Evolutionary conservation across 306 rosid genomes (phyloP).

Genomic region (Gillenia trifoliata): DNA sequence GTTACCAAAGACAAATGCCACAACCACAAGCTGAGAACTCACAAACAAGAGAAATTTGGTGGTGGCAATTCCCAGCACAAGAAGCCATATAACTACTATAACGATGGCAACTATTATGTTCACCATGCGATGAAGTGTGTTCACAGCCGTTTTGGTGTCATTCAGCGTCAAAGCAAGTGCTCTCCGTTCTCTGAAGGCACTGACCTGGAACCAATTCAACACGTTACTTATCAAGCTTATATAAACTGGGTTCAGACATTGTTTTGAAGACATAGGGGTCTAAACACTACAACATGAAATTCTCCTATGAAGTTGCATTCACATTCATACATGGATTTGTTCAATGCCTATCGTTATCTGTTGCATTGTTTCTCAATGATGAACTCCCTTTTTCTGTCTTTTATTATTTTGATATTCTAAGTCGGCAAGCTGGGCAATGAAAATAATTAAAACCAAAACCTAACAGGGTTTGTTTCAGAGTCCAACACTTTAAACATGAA

Average conservation of each 20-base stretch:
- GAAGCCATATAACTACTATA: conserved; percentile 60
- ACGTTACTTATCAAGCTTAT: background rate
- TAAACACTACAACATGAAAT: background rate
- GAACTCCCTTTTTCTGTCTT: background rate
- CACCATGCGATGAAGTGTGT: conserved; percentile 74
- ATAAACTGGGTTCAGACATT: background rate
- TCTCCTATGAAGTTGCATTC: background rate
- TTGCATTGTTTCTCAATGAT: background rate
- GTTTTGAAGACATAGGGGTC: background rate
- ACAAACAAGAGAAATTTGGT: conserved; percentile 58
- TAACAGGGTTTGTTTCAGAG: background rate
- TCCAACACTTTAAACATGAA: conserved; percentile 4
- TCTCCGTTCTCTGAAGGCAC: conserved; percentile 87
- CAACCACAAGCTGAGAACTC: conserved; percentile 83
- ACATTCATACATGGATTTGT: background rate
- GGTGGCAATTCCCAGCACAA: conserved; percentile 69
- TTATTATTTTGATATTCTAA: background rate
- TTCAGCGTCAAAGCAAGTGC: conserved; percentile 89
- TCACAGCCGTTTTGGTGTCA: conserved; percentile 95
- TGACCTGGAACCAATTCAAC: conserved; percentile 45
- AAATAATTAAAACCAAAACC: background rate
- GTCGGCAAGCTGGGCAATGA: background rate
- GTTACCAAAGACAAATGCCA: conserved; percentile 85
- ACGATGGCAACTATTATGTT: conserved; percentile 53
- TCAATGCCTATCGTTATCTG: background rate